Conservation (phyloP, 495 filamentous ascomycete genomes). For the Trichoderma erinaceum region DNA sequence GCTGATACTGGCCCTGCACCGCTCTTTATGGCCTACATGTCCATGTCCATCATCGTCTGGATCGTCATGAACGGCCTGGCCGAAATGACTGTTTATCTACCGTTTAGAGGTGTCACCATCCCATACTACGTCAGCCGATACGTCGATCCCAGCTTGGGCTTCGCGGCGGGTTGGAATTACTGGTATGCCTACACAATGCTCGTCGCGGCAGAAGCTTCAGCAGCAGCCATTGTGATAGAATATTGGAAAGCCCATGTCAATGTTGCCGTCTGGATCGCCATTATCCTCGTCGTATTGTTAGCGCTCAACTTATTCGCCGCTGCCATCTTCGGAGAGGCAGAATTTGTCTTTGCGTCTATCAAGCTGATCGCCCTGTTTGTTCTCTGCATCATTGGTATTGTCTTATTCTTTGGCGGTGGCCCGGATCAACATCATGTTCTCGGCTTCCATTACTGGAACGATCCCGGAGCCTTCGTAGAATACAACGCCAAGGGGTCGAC, state of each 20-base stretch:
- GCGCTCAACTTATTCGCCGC: constrained; percentile 44
- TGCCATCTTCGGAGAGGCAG: constrained; percentile 55
- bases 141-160: constrained; percentile 69
- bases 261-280: constrained; percentile 54
- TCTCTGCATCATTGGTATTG: constrained; percentile 65
- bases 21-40: constrained; percentile 50
- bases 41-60: constrained; percentile 43
- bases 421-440: constrained; percentile 43
- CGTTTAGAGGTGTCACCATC: constrained; percentile 47
- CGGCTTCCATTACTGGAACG: constrained; percentile 64
- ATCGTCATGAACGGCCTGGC: constrained; percentile 42
- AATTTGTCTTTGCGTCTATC: constrained; percentile 59
- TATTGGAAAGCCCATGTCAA: constrained; percentile 50
- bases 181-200: constrained; percentile 46
- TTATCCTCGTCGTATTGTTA: constrained; percentile 41
- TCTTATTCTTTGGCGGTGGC: constrained; percentile 62
- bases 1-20: constrained; percentile 42
- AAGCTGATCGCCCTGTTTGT: constrained; percentile 66
- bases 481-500: constrained; percentile 46
- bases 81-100: constrained; percentile 57
- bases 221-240: constrained; percentile 47
- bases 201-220: constrained; percentile 44
- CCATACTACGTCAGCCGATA: constrained; percentile 66
- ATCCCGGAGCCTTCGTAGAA: constrained; percentile 64
- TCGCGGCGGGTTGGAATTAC: constrained; percentile 77